Percentiles rank a stretch among this genome's conserved stretches.
Conservation (phyloP, 2,329 filamentous ascomycete genomes). For the Akanthomyces lecanii region DNA sequence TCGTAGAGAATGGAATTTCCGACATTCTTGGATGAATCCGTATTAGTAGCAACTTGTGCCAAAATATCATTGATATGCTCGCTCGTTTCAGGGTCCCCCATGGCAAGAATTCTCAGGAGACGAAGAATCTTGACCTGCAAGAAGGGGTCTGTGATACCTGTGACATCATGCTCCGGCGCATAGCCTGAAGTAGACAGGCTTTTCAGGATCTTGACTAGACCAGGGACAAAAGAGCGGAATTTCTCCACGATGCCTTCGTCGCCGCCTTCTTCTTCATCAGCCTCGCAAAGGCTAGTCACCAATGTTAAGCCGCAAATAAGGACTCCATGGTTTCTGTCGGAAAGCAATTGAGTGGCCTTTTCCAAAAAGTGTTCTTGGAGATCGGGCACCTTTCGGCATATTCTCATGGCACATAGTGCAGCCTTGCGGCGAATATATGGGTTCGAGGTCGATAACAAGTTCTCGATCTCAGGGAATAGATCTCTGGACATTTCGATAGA, state of each 20-base stretch:
- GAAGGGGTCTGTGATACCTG: constrained; percentile 96
- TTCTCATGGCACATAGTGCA: constrained; percentile 97
- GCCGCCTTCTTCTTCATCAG: constrained; percentile 87
- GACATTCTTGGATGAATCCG: constrained; percentile 96
- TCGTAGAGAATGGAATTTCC: constrained; percentile 98
- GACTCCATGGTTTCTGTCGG: constrained; percentile 94
- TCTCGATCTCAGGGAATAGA: constrained; percentile 93
- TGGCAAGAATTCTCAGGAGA: constrained; percentile 77
- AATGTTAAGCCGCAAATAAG: constrained; percentile 87
- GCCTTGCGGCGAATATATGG: constrained; percentile 98
- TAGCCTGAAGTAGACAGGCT: constrained; percentile 92
- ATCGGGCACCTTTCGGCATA: constrained; percentile 96
- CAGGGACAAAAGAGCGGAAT: constrained; percentile 81
- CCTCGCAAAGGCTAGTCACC: constrained; percentile 88
- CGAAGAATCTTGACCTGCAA: constrained; percentile 94
- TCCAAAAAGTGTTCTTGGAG: constrained; percentile 96
- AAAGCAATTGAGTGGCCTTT: constrained; percentile 81
- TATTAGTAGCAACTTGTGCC: constrained; percentile 96
- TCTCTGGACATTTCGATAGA: constrained; percentile 98
- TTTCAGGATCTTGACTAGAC: constrained; percentile 86
- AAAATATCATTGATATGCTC: constrained; percentile 99
- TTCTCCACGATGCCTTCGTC: constrained; percentile 86
- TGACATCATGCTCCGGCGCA: constrained; percentile 96
- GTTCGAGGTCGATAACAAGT: constrained; percentile 84
- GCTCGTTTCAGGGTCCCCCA: constrained; percentile 81